These are phyloP conservation scores for Pseudoturritis turrita DNA, from an alignment of 345 rosid species.

Conservation along the genomic window DNA sequence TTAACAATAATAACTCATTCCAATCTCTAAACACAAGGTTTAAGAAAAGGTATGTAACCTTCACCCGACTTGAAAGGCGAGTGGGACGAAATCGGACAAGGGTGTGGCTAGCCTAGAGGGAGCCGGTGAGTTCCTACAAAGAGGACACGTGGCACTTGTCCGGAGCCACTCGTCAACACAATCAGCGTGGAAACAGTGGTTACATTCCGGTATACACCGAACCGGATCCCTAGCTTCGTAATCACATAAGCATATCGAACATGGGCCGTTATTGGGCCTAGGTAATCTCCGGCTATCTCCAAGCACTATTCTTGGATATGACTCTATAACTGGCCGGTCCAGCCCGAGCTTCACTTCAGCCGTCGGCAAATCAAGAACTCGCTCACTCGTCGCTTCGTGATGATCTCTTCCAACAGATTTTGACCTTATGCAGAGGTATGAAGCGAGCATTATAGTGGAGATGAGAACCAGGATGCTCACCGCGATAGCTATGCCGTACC, in stretches of 20 bases:
- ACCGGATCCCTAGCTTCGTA: conserved; percentile 46
- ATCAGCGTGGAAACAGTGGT: conserved; percentile 67
- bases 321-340: conserved; percentile 37
- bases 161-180: conserved; percentile 72
- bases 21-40: neutral
- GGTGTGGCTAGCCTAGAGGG: conserved; percentile 48
- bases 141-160: conserved; percentile 66
- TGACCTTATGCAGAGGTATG: conserved; percentile 56
- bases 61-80: conserved; percentile 50
- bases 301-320: conserved; percentile 51
- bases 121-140: conserved; percentile 67
- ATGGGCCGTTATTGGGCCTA: conserved; percentile 51
- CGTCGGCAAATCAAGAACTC: conserved; percentile 1
- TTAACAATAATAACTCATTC: neutral
- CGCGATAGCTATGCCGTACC: conserved; percentile 79
- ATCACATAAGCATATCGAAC: conserved; percentile 65
- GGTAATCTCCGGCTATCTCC: conserved; percentile 64
- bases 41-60: neutral
- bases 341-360: conserved; percentile 40
- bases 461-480: conserved; percentile 74
- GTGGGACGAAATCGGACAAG: conserved; percentile 52
- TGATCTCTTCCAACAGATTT: conserved; percentile 27
- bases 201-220: conserved; percentile 61
- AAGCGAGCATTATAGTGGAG: conserved; percentile 70
- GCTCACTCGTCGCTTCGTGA: neutral